phyloP scores from a whole-genome alignment of 345 rosid species.

The Sonneratia caseolaris region DNA sequence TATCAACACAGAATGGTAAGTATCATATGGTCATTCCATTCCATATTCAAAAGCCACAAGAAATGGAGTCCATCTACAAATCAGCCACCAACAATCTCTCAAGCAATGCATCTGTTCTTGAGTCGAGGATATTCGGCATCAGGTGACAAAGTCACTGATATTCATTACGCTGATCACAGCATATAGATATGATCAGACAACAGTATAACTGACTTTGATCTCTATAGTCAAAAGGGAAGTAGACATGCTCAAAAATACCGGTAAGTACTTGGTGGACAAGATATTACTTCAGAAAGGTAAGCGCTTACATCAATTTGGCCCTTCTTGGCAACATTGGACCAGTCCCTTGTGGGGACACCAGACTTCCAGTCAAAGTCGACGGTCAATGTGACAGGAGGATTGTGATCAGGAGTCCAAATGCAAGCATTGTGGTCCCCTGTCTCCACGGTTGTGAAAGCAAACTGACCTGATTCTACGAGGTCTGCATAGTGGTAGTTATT shows the following conservation, averaged over 20 bases:
- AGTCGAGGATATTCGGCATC: background rate
- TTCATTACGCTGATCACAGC: background rate
- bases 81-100: background rate
- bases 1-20: background rate
- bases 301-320: constrained; percentile 74
- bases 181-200: background rate
- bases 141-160: background rate
- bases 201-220: background rate
- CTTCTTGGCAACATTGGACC: constrained; percentile 85
- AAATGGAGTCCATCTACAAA: background rate
- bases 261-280: background rate
- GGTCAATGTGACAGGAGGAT: constrained; percentile 44
- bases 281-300: background rate
- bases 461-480: constrained; percentile 61
- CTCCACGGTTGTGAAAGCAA: constrained; percentile 81
- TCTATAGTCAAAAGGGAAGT: background rate
- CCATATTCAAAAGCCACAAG: background rate
- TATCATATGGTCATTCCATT: background rate
- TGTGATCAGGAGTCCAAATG: constrained; percentile 61
- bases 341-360: constrained; percentile 71
- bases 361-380: constrained; percentile 83
- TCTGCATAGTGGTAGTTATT: constrained; percentile 64
- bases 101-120: background rate
- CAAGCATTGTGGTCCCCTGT: constrained; percentile 75
- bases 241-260: background rate